Conservation (phyloP, 1,139 yeast species). For the Yamadazyma pseudoaaseri region DNA sequence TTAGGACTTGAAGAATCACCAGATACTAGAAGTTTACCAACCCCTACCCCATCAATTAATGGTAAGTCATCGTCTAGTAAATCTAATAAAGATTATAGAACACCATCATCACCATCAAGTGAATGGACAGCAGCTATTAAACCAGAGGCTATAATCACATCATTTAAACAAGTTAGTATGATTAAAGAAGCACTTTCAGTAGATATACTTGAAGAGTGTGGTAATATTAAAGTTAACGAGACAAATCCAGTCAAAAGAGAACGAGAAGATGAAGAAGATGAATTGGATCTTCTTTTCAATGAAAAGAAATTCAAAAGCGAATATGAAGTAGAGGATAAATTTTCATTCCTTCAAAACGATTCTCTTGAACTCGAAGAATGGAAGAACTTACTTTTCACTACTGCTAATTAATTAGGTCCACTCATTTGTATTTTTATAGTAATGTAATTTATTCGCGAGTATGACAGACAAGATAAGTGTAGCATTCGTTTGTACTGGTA, state of each 20-base stretch:
- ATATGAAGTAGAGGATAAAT: conserved; percentile 14
- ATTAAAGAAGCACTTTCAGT: conserved; percentile 30
- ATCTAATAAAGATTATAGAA: conserved; percentile 20
- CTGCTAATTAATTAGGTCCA: background rate
- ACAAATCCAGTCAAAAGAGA: conserved; percentile 20
- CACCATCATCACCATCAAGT: conserved; percentile 36
- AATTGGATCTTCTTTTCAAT: conserved; percentile 32
- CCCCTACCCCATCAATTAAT: conserved; percentile 25
- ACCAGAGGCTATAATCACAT: conserved; percentile 44
- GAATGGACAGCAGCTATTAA: conserved; percentile 49
- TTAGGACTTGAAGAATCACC: conserved; percentile 43
- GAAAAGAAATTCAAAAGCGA: conserved; percentile 35
- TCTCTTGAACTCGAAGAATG: conserved; percentile 41
- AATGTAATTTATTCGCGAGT: too few species aligned
- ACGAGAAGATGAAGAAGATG: conserved; percentile 26
- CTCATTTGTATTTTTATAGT: conserved; percentile 3
- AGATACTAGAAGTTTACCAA: conserved; percentile 22
- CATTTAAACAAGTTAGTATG: conserved; percentile 45
- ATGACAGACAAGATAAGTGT: too few species aligned
- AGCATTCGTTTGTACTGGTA: conserved; percentile 90
- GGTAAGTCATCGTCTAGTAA: conserved; percentile 16
- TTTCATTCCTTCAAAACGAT: conserved; percentile 26
- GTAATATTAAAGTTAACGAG: conserved; percentile 9
- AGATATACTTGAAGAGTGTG: conserved; percentile 33
- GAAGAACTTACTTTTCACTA: conserved; percentile 18